A percentile compares a stretch with the other conserved stretches of the same genome.
Conservation (phyloP, 2,329 filamentous ascomycete genomes). For the Arthrobotrys pseudoclavata region DNA sequence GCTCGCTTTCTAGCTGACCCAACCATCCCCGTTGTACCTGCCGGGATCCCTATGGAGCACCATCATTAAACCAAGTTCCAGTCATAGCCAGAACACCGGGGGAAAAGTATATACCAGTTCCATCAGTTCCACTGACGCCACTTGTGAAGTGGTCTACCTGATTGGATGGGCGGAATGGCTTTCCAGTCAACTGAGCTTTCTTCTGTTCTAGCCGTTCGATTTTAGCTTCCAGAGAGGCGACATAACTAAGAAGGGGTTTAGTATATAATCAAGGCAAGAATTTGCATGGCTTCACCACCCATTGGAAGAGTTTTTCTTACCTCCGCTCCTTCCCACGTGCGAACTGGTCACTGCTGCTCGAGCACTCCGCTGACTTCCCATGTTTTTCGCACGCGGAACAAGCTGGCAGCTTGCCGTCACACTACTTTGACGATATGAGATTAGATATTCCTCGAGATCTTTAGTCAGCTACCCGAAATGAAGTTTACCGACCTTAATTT, state of each 20-base stretch:
- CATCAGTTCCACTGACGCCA: conserved; percentile 30
- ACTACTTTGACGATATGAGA: conserved; percentile 69
- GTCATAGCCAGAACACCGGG: not conserved
- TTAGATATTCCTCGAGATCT: conserved; percentile 30
- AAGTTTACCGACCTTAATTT: conserved; percentile 79
- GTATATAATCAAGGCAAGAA: conserved; percentile 29
- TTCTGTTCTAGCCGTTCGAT: conserved; percentile 58
- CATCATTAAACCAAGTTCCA: conserved; percentile 27
- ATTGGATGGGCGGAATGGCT: conserved; percentile 57
- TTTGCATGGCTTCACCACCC: not conserved
- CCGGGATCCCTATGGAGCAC: not conserved
- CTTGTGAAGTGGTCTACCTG: conserved; percentile 55
- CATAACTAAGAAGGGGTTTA: conserved; percentile 74
- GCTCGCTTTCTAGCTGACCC: conserved; percentile 55
- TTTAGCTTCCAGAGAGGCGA: conserved; percentile 78
- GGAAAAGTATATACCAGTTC: conserved; percentile 23
- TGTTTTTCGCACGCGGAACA: conserved; percentile 96
- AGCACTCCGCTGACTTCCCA: conserved; percentile 87
- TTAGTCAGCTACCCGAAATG: not conserved
- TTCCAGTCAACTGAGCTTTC: conserved; percentile 57
- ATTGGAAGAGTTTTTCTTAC: conserved; percentile 65
- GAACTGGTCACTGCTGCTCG: conserved; percentile 94
- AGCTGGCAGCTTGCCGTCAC: conserved; percentile 93
- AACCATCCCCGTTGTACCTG: conserved; percentile 16
- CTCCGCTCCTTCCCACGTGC: conserved; percentile 94